Base-by-base conservation (phyloP, 2,329 filamentous ascomycete genomes). In the Talaromyces sp. region DNA sequence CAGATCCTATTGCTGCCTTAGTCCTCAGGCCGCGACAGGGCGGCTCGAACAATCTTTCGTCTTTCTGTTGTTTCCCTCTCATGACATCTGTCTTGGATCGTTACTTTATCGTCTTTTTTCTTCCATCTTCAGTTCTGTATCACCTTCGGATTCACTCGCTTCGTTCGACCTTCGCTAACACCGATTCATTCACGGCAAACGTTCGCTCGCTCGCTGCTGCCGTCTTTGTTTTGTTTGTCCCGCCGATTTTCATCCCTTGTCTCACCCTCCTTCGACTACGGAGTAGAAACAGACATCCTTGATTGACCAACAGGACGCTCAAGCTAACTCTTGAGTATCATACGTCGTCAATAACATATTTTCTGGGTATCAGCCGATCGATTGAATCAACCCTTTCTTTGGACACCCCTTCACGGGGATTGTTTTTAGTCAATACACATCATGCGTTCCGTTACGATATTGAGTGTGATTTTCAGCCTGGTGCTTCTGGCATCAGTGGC, bases 381-480 rank as follows among this genome's bases (percentile, higher is more conserved):
- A 43, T 59, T 45, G 56, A 43, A 54, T 31, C 31, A 24, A 59
- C 39, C 57, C 56, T 27, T 45, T 50, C 43, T 60, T 62, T 60
- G 45, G 19, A 37, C n/a, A 31, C 16, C 41, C 64, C 57, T 59
- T 63, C 52, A 64, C 58, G 41, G 39, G 41, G 62, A 64, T 62
- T 52, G 54, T 31, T 31, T 37, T 16, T 8, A 45, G 31, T 16
- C 48, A 57, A 31, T n/a, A 56, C 64, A 31, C 41, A 72, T 64
- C 58, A 79, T 79, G 77, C 75, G 75, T 65, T 72, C 70, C 48
- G 65, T 72, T 43, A 67, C 61, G 22, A 65, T 76, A 41, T 64
- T 76, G 60, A 72, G 70, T 33, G 35, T 79, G 52, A 64, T 79
- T 43, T 75, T 73, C 65, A 71, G 74, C 43, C 65, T 78, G 33